These are phyloP conservation scores for Croton setiger DNA, from an alignment of 441 rosid genomes.

Conservation along the genomic window DNA sequence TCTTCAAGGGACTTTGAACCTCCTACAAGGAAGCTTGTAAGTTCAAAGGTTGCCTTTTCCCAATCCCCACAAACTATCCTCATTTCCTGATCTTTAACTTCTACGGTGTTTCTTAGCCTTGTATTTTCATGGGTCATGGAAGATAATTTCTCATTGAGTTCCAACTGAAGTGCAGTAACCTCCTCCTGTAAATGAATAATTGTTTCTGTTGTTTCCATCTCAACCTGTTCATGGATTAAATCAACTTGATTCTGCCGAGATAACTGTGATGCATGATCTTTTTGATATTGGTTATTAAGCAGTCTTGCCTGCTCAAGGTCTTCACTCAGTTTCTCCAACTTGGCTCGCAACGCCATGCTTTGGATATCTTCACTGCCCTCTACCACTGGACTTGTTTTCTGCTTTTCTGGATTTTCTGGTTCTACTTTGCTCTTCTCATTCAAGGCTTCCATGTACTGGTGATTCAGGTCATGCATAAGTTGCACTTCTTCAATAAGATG, in stretches of 20 bases:
- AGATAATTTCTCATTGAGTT: constrained; percentile 53
- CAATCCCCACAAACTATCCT: constrained; percentile 53
- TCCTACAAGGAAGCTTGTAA: constrained; percentile 76
- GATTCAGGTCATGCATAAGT: constrained; percentile 47
- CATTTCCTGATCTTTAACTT: constrained; percentile 63
- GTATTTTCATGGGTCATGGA: constrained; percentile 55
- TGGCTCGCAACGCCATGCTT: constrained; percentile 43
- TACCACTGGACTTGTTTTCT: constrained; percentile 25
- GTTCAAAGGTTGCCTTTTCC: constrained; percentile 88
- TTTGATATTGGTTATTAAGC: constrained; percentile 54
- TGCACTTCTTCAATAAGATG: constrained; percentile 42
- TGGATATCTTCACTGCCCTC: constrained; percentile 34
- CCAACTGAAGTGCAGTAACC: constrained; percentile 56
- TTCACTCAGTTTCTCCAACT: constrained; percentile 47
- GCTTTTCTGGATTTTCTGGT: constrained; percentile 29
- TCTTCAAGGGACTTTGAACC: constrained; percentile 87
- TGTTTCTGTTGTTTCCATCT: constrained; percentile 73
- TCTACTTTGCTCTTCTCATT: constrained; percentile 34
- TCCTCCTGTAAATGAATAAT: constrained; percentile 91
- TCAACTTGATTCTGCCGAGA: constrained; percentile 63
- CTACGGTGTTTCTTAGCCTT: constrained; percentile 44
- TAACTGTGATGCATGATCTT: constrained; percentile 51
- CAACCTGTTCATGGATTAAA: constrained; percentile 76
- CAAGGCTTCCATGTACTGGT: constrained; percentile 35
- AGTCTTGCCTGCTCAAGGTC: constrained; percentile 63